Evolutionary conservation across 2,329 filamentous ascomycete species (phyloP).

Genomic region (Neofusicoccum parvum): DNA sequence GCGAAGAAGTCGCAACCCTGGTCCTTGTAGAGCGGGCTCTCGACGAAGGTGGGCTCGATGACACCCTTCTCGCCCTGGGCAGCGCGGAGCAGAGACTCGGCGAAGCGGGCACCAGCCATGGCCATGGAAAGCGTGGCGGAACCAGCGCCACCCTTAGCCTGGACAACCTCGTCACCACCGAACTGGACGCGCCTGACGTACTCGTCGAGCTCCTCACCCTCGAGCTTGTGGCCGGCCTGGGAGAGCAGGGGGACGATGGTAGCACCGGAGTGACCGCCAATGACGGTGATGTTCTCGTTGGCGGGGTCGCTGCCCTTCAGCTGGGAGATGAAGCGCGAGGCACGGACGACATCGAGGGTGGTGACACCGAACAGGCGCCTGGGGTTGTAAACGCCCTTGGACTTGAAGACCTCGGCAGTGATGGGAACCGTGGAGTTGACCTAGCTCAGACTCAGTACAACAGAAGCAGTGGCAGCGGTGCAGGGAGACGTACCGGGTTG

Average conservation of each 20-base stretch:
- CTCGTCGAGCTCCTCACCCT: slow-evolving; percentile 70
- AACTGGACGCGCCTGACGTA: slow-evolving; percentile 97
- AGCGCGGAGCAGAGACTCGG: slow-evolving; percentile 91
- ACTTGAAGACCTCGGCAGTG: slow-evolving; percentile 95
- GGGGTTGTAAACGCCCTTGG: slow-evolving; percentile 94
- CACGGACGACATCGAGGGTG: slow-evolving; percentile 97
- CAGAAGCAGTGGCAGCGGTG: not conserved
- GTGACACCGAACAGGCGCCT: slow-evolving; percentile 99
- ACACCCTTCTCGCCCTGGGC: slow-evolving; percentile 92
- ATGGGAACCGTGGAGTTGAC: slow-evolving; percentile 99
- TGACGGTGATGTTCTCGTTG: slow-evolving; percentile 91
- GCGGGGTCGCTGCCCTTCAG: slow-evolving; percentile 87
- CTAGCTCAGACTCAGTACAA: slow-evolving; percentile 37
- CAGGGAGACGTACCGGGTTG: slow-evolving; percentile 70
- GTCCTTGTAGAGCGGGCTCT: slow-evolving; percentile 97
- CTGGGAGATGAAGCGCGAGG: slow-evolving; percentile 95
- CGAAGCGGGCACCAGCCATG: slow-evolving; percentile 83
- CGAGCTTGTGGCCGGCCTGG: slow-evolving; percentile 87
- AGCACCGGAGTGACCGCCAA: slow-evolving; percentile 95
- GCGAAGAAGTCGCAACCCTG: slow-evolving; percentile 97
- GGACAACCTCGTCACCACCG: slow-evolving; percentile 97
- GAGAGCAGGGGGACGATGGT: slow-evolving; percentile 98
- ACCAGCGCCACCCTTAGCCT: slow-evolving; percentile 97
- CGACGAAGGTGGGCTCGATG: slow-evolving; percentile 93
- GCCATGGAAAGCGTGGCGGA: slow-evolving; percentile 99